Evolutionary conservation across 2,329 filamentous ascomycete genomes (phyloP).

Genomic region (Pseudovirgaria hyperparasitica): DNA sequence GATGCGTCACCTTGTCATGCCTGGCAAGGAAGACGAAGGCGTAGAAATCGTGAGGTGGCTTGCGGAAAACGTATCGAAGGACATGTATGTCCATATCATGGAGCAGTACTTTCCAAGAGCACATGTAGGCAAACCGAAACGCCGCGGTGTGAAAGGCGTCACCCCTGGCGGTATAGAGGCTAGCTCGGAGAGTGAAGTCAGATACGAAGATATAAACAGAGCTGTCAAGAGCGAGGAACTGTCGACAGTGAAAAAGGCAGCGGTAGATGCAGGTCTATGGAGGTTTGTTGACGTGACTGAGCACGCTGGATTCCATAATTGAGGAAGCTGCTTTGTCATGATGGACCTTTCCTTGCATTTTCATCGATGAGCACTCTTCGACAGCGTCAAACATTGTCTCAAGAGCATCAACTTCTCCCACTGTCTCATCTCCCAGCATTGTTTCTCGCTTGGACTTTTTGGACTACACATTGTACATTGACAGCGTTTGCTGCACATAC

Average conservation of each 20-base stretch:
- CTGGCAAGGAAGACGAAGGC: constrained; percentile 62
- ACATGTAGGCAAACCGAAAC: constrained; percentile 59
- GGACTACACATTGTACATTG: too few species aligned
- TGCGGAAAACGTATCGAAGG: constrained; percentile 56
- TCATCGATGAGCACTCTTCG: too few species aligned
- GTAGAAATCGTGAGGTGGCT: constrained; percentile 64
- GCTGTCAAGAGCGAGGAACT: constrained; percentile 53
- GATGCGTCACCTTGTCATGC: constrained; percentile 75
- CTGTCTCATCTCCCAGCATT: too few species aligned
- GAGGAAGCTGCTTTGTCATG: too few species aligned
- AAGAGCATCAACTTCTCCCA: too few species aligned
- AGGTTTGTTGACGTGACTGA: constrained; percentile 56
- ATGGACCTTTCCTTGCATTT: too few species aligned
- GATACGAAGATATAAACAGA: constrained; percentile 72
- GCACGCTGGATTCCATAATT: constrained; percentile 42
- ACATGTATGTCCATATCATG: constrained; percentile 78
- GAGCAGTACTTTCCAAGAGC: constrained; percentile 76
- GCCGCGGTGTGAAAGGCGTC: constrained; percentile 19
- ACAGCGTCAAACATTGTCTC: too few species aligned
- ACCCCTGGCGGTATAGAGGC: constrained; percentile 16
- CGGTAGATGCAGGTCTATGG: constrained; percentile 62
- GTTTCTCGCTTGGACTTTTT: too few species aligned
- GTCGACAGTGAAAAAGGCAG: constrained; percentile 51
- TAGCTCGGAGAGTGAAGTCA: constrained; percentile 29
- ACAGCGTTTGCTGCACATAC: too few species aligned